Percentiles rank a stretch among this genome's conserved stretches.
phyloP scores from a whole-genome alignment of 257 asterid species.

The Lantana camara region DNA sequence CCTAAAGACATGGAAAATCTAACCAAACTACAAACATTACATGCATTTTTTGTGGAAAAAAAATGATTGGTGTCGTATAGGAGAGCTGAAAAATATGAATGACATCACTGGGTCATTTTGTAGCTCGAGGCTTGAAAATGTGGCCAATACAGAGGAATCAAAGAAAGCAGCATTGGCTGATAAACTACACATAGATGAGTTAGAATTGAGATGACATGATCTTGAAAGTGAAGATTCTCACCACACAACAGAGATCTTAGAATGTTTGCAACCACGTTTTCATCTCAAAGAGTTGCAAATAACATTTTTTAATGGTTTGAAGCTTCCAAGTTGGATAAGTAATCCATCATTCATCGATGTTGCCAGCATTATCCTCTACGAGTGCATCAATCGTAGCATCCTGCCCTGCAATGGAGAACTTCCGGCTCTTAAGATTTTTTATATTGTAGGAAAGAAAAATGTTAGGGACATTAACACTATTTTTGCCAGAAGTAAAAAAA shows the following conservation, averaged over 20 bases:
- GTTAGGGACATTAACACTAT: slow-evolving; percentile 34
- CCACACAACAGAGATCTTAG: slow-evolving; percentile 35
- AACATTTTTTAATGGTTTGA: slow-evolving; percentile 36
- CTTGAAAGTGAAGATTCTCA: neutral
- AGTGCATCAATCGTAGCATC: slow-evolving; percentile 42
- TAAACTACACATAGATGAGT: slow-evolving; percentile 32
- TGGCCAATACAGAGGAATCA: slow-evolving; percentile 41
- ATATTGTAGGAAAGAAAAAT: slow-evolving; percentile 29
- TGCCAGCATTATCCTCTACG: slow-evolving; percentile 35
- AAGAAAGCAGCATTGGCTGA: slow-evolving; percentile 36
- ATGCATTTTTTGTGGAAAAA: slow-evolving; percentile 48
- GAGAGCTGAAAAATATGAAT: slow-evolving; percentile 41
- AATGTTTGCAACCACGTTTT: slow-evolving; percentile 47
- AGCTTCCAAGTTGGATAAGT: slow-evolving; percentile 51
- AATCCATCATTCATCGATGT: slow-evolving; percentile 41
- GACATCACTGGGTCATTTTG: slow-evolving; percentile 48
- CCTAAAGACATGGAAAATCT: slow-evolving; percentile 47
- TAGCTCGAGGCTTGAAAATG: slow-evolving; percentile 44
- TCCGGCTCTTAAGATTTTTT: slow-evolving; percentile 40
- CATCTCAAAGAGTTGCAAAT: slow-evolving; percentile 38
- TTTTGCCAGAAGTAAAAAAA: neutral
- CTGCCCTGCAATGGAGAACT: slow-evolving; percentile 48
- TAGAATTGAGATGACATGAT: slow-evolving; percentile 43
- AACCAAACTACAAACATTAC: slow-evolving; percentile 43
- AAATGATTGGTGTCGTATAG: slow-evolving; percentile 41